Evolutionary conservation across 495 filamentous ascomycete genomes (phyloP).

Genomic region (Podospora anserina): DNA sequence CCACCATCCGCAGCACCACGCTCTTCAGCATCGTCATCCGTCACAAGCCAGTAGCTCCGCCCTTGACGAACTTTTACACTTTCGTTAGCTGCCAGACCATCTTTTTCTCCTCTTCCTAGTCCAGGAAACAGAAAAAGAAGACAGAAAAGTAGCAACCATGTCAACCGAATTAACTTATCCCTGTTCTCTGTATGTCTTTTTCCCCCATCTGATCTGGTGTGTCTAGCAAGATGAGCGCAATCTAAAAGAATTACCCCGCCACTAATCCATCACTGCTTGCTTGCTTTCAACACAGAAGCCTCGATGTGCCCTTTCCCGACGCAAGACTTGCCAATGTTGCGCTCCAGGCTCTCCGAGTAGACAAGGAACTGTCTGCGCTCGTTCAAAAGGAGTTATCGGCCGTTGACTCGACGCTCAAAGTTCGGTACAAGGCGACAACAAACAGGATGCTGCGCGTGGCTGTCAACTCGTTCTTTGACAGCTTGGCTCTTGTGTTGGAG

Average conservation of each 20-base stretch:
- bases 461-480: constrained; percentile 98
- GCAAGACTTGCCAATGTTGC: constrained; percentile 75
- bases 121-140: background rate
- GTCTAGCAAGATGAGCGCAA: background rate
- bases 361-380: constrained; percentile 80
- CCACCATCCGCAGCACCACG: background rate
- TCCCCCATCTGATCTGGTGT: background rate
- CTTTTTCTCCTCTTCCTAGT: background rate
- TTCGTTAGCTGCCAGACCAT: background rate
- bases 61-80: constrained; percentile 10
- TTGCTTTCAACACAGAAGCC: constrained; percentile 50
- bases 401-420: constrained; percentile 57
- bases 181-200: constrained; percentile 18
- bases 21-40: constrained; percentile 9
- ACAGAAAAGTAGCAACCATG: constrained; percentile 11
- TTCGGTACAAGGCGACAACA: constrained; percentile 82
- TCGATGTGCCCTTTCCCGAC: constrained; percentile 81
- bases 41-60: background rate
- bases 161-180: constrained; percentile 17
- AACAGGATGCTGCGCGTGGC: constrained; percentile 95
- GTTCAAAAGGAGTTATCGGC: constrained; percentile 67
- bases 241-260: constrained; percentile 3
- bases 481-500: constrained; percentile 72
- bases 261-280: constrained; percentile 21
- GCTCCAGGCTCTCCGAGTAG: constrained; percentile 72